Base-by-base conservation (phyloP, 2,329 filamentous ascomycete genomes). In the Aspergillus fijiensis region DNA sequence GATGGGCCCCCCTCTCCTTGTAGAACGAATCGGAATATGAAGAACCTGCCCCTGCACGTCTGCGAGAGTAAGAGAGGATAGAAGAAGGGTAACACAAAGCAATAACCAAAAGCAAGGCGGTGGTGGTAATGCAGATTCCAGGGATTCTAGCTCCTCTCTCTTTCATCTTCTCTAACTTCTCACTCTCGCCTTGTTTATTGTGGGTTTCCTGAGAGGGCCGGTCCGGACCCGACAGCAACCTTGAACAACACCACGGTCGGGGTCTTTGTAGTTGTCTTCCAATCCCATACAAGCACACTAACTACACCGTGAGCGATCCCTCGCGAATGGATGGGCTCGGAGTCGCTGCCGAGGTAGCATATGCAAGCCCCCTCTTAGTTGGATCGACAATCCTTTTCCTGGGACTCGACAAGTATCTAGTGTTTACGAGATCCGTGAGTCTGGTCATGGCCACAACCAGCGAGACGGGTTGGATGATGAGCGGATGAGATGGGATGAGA, bases 281-380 rank as follows among this genome's bases (percentile, higher is more conserved):
- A 35, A 45, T 19, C 39, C 16, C 16, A n/a, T 45, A 16, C 14
- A 45, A 19, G 16, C 16, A 16, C 39, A 16, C 16, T n/a, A 19
- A 45, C 4, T 35, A 16, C 14, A 35, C 33, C 33, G 11, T 12
- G 33, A n/a, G 16, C 39, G 16, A n/a, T 45, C 16, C 14, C 45
- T 35, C 21, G 45, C 35, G 51, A 47, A 55, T 53, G 59, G 59
- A 63, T 61, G 33, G 58, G 51, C 58, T 66, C 65, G 64, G 64
- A 59, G 60, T 54, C 52, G 53, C 59, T 62, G 62, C 62, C 65
- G 64, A 63, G 60, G 62, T 60, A 63, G 62, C 62, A 63, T 66
- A 66, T 66, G 64, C 64, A 67, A 60, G 60, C 59, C 62, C 35
- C 47, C 53, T 60, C 56, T 47, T 64, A 67, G 64, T 58, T 61